Evolutionary conservation across 768 basidiomycete species (phyloP), one percentile per base, ranked within the genome.

Genomic region (Boletellus sp.): DNA sequence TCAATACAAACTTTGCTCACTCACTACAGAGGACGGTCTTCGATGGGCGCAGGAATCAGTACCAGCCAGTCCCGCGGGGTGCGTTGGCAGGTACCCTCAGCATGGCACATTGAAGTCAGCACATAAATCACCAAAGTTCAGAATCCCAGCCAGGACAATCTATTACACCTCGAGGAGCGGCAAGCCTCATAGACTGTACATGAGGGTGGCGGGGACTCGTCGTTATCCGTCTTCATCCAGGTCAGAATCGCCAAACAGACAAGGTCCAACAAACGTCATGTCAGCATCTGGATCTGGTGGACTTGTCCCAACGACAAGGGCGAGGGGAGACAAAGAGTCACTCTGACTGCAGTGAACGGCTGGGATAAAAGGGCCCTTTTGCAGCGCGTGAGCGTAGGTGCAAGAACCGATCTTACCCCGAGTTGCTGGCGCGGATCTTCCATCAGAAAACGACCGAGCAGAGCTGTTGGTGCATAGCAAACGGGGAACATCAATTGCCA

Each of bases 241-340:
- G 44, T 67, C 65, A 36, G 65, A 69, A 16, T 67, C 65, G 43
- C 47, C 51, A 48, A 67, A 67, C 20, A 67, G 56, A 51, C 65
- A 63, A 12, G 65, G 65, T 19, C 65, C 67, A 13, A 54, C 53
- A 32, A 57, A 61, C 5, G 36, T 42, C 38, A 45, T 24, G 23
- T 57, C 54, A 4, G 33, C 17, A 22, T 52, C 52, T 17, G 32
- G 31, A 33, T 40, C 46, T 11, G 19, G 20, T 16, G 36, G 8
- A 3, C 41, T 42, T 31, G 24, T 34, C n/a, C 35, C 43, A 8
- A 26, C 35, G n/a, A 35, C 2, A 12, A 33, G 16, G 11, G 44
- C 39, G 23, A 31, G 19, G 6, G 36, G 41, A 26, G 16, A 6
- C 34, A 11, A 48, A 4, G 11, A 37, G 26, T 37, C 33, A 17